phyloP scores from a whole-genome alignment of 2,329 filamentous ascomycete species.

The Fusarium pininemorale region DNA sequence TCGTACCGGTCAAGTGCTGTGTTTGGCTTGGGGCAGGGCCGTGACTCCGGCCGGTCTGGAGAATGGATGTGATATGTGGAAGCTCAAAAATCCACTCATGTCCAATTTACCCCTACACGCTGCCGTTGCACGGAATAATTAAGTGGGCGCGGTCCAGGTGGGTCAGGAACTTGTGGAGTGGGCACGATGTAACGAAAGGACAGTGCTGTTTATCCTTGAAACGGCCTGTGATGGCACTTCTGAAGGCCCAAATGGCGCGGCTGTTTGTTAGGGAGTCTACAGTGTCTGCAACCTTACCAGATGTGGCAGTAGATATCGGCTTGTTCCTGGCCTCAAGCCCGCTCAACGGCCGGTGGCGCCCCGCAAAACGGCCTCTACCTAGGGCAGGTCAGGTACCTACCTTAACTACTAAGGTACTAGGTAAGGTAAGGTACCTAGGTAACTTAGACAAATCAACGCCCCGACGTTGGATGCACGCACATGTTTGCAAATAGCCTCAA shows the following conservation, averaged over 20 bases:
- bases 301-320: conserved; percentile 19
- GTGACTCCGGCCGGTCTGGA: conserved; percentile 34
- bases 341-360: conserved; percentile 24
- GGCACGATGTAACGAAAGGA: conserved; percentile 37
- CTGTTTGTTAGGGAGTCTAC: conserved; percentile 4
- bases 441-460: not conserved
- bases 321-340: conserved; percentile 19
- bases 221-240: not conserved
- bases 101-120: conserved; percentile 24
- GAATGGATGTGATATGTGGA: conserved; percentile 32
- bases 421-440: no score
- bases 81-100: conserved; percentile 15
- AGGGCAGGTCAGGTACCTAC: no score
- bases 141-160: conserved; percentile 17
- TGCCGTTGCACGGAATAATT: conserved; percentile 27
- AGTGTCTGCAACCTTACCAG: conserved; percentile 20
- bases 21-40: conserved; percentile 30
- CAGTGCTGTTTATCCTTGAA: conserved; percentile 10
- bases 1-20: conserved; percentile 23
- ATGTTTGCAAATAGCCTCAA: conserved; percentile 26
- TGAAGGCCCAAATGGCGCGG: conserved; percentile 1
- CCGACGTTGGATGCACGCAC: not conserved
- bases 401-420: no score
- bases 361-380: conserved; percentile 11
- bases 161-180: conserved; percentile 40